These are phyloP conservation scores for Sporothrix pallida DNA, from an alignment of 2,329 filamentous ascomycete species.

Conservation along the genomic window DNA sequence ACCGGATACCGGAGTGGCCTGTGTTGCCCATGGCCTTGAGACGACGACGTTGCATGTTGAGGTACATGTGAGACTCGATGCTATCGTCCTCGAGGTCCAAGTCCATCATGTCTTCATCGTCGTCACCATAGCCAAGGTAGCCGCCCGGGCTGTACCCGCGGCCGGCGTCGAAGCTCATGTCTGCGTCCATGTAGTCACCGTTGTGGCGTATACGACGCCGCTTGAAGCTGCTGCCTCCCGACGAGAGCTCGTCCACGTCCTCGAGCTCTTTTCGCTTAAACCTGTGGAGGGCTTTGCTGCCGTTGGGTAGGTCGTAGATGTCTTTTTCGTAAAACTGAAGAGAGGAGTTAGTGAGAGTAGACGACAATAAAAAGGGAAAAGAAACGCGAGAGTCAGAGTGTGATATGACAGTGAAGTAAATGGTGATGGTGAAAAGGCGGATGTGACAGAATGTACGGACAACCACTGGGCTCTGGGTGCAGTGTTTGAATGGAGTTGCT, in stretches of 20 bases:
- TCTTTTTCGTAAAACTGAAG: constrained; percentile 28
- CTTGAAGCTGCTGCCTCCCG: constrained; percentile 20
- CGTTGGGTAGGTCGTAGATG: constrained; percentile 36
- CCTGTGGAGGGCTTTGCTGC: constrained; percentile 30
- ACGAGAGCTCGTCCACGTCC: constrained; percentile 26
- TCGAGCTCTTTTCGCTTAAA: constrained; percentile 32
- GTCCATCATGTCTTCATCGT: constrained; percentile 24
- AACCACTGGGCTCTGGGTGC: background rate
- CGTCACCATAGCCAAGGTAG: background rate
- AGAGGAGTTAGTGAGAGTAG: background rate
- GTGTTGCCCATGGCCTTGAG: constrained; percentile 13
- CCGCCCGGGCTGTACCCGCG: background rate
- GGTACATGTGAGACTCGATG: background rate
- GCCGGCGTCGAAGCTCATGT: constrained; percentile 27
- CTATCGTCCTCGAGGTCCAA: constrained; percentile 26
- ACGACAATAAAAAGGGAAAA: background rate
- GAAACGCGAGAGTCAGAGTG: no score
- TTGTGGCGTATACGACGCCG: constrained; percentile 28
- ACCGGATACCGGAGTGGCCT: constrained; percentile 10
- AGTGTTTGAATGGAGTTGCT: background rate
- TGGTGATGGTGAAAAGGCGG: no score
- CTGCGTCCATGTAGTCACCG: constrained; percentile 22
- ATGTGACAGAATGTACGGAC: no score
- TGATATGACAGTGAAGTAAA: background rate
- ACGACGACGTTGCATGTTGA: constrained; percentile 10